These are phyloP conservation scores for Lachancea waltii DNA, from an alignment of 805 yeast species.

Conservation along the genomic window DNA sequence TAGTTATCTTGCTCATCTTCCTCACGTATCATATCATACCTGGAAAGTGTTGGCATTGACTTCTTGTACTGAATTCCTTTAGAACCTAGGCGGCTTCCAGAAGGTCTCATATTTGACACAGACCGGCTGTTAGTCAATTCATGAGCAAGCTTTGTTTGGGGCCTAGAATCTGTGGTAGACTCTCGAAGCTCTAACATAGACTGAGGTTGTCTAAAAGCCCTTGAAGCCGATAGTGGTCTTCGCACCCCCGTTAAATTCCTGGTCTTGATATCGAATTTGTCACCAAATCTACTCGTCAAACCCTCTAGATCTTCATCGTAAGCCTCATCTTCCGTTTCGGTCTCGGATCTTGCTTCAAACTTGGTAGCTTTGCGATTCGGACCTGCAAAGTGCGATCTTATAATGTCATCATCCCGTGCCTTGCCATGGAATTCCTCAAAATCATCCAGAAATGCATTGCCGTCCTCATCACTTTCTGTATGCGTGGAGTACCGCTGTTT, in stretches of 20 bases:
- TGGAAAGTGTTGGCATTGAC: slow-evolving; percentile 25
- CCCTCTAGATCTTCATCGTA: slow-evolving; percentile 10
- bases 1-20: slow-evolving; percentile 8
- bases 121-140: slow-evolving; percentile 25
- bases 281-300: slow-evolving; percentile 15
- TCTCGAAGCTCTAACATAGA: slow-evolving; percentile 30
- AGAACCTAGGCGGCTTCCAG: slow-evolving; percentile 10
- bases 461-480: slow-evolving; percentile 20
- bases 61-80: slow-evolving; percentile 20
- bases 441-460: slow-evolving; percentile 24
- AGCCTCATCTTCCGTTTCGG: background rate
- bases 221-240: slow-evolving; percentile 7
- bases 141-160: slow-evolving; percentile 3
- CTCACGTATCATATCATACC: slow-evolving; percentile 10
- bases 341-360: background rate
- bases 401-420: slow-evolving; percentile 24
- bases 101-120: slow-evolving; percentile 21
- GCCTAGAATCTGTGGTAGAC: background rate
- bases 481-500: slow-evolving; percentile 13
- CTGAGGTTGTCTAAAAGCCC: slow-evolving; percentile 24
- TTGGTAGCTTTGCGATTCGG: background rate
- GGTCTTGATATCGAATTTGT: slow-evolving; percentile 5
- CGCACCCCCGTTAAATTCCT: slow-evolving; percentile 1
- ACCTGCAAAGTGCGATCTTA: slow-evolving; percentile 15
- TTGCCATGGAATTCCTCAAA: slow-evolving; percentile 27